Base-by-base conservation (phyloP, 495 filamentous ascomycete genomes). In the Penicillium argentinense region DNA sequence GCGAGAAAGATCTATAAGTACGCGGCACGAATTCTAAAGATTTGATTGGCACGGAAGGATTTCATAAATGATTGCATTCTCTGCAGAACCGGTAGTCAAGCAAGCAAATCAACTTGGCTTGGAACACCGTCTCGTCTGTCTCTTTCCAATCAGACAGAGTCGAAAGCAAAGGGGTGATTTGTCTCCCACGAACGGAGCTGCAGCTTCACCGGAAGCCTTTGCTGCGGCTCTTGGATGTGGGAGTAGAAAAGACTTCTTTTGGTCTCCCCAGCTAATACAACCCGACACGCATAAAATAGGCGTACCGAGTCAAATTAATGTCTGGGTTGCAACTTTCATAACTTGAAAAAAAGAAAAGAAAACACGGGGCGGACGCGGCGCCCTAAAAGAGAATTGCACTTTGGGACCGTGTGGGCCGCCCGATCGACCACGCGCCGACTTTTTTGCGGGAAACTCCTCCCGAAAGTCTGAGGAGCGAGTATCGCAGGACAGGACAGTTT, bases 191-290 rank as follows among this genome's bases (percentile, higher is more conserved):
- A 69, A 68, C 63, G 72, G 72, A 62, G 71, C 72, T 63, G 63
- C 71, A 75, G 57, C 67, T 63, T 72, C 76, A 79, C 42, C 48
- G 59, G 64, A 56, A 43, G 45, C 63, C 72, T 79, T 76, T 57
- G 67, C 71, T 69, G 76, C 73, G 64, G 78, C 80, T 86, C 83
- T 87, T 87, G 75, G 71, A 69, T 66, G 72, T 69, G 73, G 69
- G 74, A 75, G 57, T 53, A 66, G 64, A 69, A 59, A 54, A 53
- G 16, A 56, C 44, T 62, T 64, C 71, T 64, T 45, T 78, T 67
- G 32, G 65, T 86, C 84, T 87, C 69, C 83, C 83, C 81, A 81
- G 80, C 65, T 80, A 77, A 74, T 85, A 79, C 82, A 86, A 82
- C 82, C 66, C 67, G 59, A 52, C 72, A 76, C 68, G 69, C 75